Evolutionary conservation across 352 stramenopile species (phyloP), one percentile per base, ranked within the genome.

Genomic region (Elongisporangium senticosum): DNA sequence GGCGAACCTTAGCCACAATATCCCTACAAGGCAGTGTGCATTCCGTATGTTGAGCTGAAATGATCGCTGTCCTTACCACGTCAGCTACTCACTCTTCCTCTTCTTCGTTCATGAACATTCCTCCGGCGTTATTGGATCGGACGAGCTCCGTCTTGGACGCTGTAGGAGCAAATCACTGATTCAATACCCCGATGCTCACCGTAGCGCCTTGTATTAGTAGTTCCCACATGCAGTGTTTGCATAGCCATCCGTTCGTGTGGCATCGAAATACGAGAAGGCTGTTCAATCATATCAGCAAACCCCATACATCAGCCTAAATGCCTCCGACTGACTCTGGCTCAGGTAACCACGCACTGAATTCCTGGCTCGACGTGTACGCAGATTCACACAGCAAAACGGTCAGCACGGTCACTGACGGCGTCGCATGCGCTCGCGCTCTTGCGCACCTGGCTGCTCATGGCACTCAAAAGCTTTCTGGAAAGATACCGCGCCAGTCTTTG

Each of bases 201-300:
- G 8, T 11, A 37, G 28, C 49, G 53, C 19, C 26, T 22, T 37
- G 39, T 17, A 23, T 59, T 13, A 51, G 39, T 13, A 51, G 39
- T 8, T 43, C 23, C 33, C 39, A 43, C 20, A 51, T n/a, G 33
- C 17, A 21, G 48, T 26, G 15, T 52, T 24, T 8, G 66, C 53
- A 48, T 79, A 77, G 47, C 68, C 71, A 2, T 67, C 60, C 8
- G 52, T 73, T n/a, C 72, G 62, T 19, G 59, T 62, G 2, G 68
- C 71, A 49, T 79, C 71, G 22, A 79, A 79, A 66, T 66, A 79
- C 10, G 62, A 69, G 51, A 79, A 77, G 1, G 68, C 71, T 76
- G 33, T 2, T 15, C 10, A 43, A 17, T 15, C 33, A 43, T 17
- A 15, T 17, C 10, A 17, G 33, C 33, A 43, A 17, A 3, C 33